phyloP scores from a whole-genome alignment of 2,329 filamentous ascomycete genomes.

The Fusarium longipes region DNA sequence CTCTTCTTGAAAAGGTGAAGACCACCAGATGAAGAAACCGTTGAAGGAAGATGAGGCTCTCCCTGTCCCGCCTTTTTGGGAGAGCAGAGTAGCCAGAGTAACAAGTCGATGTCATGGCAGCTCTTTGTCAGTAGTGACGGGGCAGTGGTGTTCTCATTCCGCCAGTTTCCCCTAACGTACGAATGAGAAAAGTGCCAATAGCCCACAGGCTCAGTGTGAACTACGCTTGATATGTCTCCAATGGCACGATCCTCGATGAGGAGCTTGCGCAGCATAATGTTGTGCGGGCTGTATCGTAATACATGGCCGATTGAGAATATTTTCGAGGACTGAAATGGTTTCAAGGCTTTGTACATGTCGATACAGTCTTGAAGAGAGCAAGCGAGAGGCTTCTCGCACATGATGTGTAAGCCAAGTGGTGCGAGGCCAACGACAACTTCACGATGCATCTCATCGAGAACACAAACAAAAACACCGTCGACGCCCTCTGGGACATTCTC shows the following conservation, averaged over 20 bases:
- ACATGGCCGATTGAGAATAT: constrained; percentile 96
- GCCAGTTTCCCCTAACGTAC: constrained; percentile 95
- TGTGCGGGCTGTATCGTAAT: constrained; percentile 91
- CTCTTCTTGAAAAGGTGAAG: constrained; percentile 81
- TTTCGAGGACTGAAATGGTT: constrained; percentile 47
- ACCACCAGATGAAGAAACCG: constrained; percentile 79
- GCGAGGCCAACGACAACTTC: constrained; percentile 82
- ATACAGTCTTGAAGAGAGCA: constrained; percentile 83
- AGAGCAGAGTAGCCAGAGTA: constrained; percentile 90
- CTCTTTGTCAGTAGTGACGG: constrained; percentile 92
- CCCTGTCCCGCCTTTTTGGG: constrained; percentile 61
- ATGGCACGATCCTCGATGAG: constrained; percentile 80
- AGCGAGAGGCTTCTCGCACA: constrained; percentile 95
- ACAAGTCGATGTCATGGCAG: constrained; percentile 93
- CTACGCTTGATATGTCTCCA: constrained; percentile 85
- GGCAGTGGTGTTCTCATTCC: constrained; percentile 79
- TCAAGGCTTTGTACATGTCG: constrained; percentile 72
- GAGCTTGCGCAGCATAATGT: constrained; percentile 83
- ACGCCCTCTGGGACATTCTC: constrained; percentile 62
- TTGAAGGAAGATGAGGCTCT: constrained; percentile 77
- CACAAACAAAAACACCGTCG: constrained; percentile 72
- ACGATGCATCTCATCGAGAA: constrained; percentile 88
- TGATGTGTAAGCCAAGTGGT: constrained; percentile 78
- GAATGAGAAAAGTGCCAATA: constrained; percentile 96
- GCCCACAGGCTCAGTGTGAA: constrained; percentile 94